These are phyloP conservation scores for Candida nitratophila DNA, from an alignment of 805 yeast genomes.

Conservation along the genomic window DNA sequence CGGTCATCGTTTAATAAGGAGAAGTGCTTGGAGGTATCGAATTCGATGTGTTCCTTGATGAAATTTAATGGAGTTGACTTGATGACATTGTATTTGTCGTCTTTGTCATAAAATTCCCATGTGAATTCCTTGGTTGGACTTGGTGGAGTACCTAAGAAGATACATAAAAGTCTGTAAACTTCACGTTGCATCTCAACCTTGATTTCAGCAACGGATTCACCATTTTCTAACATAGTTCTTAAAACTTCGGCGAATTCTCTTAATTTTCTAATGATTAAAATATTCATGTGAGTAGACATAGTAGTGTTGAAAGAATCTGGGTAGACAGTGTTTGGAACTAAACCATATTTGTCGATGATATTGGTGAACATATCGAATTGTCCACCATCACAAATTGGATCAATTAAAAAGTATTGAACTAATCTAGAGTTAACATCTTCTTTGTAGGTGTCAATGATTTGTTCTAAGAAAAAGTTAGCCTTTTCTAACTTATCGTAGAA, in stretches of 20 bases:
- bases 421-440: conserved; percentile 65
- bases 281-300: conserved; percentile 45
- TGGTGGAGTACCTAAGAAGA: conserved; percentile 77
- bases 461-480: conserved; percentile 73
- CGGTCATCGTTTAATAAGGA: conserved; percentile 81
- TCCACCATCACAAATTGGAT: conserved; percentile 80
- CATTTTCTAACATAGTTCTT: conserved; percentile 38
- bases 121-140: conserved; percentile 56
- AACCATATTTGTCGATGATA: conserved; percentile 71
- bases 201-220: conserved; percentile 30
- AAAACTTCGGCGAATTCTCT: conserved; percentile 72
- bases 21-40: conserved; percentile 44
- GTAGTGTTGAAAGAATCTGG: conserved; percentile 62
- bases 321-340: conserved; percentile 66
- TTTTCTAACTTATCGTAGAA: conserved; percentile 85
- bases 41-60: conserved; percentile 45
- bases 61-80: conserved; percentile 61
- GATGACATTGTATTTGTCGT: conserved; percentile 39
- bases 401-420: conserved; percentile 54
- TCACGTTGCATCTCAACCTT: conserved; percentile 43
- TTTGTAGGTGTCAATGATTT: conserved; percentile 60
- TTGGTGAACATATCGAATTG: conserved; percentile 82
- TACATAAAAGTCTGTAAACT: conserved; percentile 56
- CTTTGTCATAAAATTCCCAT: conserved; percentile 76
- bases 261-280: conserved; percentile 58